phyloP scores from a whole-genome alignment of 1,139 yeast species.

The Suhomyces terraborum region DNA sequence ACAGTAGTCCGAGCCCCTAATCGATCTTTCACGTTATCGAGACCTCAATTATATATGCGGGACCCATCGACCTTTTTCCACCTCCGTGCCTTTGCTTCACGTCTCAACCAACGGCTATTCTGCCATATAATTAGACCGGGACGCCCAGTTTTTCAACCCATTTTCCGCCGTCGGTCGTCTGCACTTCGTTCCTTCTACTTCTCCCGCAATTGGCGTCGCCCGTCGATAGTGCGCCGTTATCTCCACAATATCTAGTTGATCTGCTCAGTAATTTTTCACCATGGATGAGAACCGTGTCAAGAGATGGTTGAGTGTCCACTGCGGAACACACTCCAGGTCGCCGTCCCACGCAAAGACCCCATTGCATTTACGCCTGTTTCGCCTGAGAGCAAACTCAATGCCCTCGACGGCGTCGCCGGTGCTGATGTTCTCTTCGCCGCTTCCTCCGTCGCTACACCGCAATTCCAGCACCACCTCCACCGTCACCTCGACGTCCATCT shows the following conservation, averaged over 20 bases:
- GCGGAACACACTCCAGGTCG: background rate
- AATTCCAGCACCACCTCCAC: background rate
- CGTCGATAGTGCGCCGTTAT: too few relatives aligned
- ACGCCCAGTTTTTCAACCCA: too few relatives aligned
- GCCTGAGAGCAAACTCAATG: conserved; percentile 8
- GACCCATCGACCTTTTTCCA: background rate
- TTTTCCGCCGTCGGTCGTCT: too few relatives aligned
- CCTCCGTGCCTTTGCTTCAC: background rate
- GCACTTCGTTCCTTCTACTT: background rate
- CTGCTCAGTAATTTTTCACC: background rate
- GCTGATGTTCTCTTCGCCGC: too few relatives aligned
- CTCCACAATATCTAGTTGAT: too few relatives aligned
- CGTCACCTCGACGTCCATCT: background rate
- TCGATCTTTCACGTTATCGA: conserved; percentile 1
- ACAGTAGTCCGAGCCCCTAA: background rate
- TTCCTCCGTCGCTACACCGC: too few relatives aligned
- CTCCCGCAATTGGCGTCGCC: background rate
- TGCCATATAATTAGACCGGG: too few relatives aligned
- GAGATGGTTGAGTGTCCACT: conserved; percentile 6
- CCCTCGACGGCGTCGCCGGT: too few relatives aligned
- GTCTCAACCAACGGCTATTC: too few relatives aligned
- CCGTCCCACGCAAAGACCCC: background rate
- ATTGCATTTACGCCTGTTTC: conserved; percentile 1
- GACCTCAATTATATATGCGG: conserved; percentile 2
- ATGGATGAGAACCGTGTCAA: conserved; percentile 6